Evolutionary conservation across 2,329 filamentous ascomycete species (phyloP).

Genomic region (Ascocoryne sarcoides): DNA sequence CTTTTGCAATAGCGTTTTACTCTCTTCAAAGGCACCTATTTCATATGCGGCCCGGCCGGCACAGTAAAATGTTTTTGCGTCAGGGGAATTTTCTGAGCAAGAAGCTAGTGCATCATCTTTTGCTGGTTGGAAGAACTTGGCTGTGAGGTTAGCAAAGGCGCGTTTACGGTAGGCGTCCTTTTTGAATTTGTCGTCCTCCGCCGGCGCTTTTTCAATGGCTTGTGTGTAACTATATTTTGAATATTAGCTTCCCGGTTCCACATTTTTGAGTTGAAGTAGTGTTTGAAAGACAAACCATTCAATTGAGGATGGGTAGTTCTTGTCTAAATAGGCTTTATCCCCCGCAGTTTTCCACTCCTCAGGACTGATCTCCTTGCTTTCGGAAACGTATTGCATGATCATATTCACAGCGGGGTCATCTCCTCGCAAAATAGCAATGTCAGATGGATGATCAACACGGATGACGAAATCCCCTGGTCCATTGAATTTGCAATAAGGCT

Average conservation of each 20-base stretch:
- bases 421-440: conserved; percentile 15
- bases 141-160: conserved; percentile 11
- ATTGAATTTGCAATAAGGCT: conserved; percentile 13
- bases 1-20: conserved; percentile 6
- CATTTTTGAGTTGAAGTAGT: background rate
- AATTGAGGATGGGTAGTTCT: conserved; percentile 10
- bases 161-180: conserved; percentile 9
- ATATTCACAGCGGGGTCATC: conserved; percentile 14
- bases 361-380: conserved; percentile 9
- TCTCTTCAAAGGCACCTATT: conserved; percentile 7
- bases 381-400: conserved; percentile 13
- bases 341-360: conserved; percentile 12
- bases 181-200: background rate
- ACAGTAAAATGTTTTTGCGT: conserved; percentile 12
- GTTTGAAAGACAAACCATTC: conserved; percentile 8
- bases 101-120: conserved; percentile 11
- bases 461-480: conserved; percentile 9
- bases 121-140: conserved; percentile 6
- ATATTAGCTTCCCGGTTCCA: background rate
- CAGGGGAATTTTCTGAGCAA: conserved; percentile 4
- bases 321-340: conserved; percentile 12
- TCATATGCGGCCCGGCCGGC: conserved; percentile 11
- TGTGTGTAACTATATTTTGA: conserved; percentile 8
- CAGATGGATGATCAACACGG: conserved; percentile 14
- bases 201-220: conserved; percentile 6